These are phyloP conservation scores for Darksidea phi DNA, from an alignment of 495 filamentous ascomycete species.

Conservation along the genomic window DNA sequence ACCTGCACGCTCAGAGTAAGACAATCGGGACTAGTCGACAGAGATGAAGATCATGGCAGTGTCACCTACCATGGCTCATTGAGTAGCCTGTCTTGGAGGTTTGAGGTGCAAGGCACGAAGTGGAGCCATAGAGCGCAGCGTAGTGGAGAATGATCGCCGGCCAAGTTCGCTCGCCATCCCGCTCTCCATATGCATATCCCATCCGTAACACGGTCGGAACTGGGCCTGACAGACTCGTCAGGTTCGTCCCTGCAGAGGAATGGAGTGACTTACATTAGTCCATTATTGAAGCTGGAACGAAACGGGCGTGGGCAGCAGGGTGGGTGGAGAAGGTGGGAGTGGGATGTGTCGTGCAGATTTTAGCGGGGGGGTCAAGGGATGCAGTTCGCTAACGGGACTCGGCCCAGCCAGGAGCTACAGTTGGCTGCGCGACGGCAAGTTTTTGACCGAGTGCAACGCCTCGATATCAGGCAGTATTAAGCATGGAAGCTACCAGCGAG, in stretches of 20 bases:
- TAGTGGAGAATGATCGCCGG: too few relatives aligned
- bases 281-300: constrained; percentile 1
- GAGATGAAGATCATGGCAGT: background rate
- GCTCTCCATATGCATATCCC: too few relatives aligned
- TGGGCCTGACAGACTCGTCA: background rate
- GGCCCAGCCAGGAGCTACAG: constrained; percentile 10
- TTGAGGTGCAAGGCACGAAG: too few relatives aligned
- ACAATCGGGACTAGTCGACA: background rate
- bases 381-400: background rate
- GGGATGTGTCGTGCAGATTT: constrained; percentile 29
- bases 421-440: background rate
- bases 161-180: too few relatives aligned
- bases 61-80: too few relatives aligned
- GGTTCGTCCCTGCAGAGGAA: constrained; percentile 9
- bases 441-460: constrained; percentile 3
- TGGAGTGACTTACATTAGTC: constrained; percentile 19
- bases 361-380: constrained; percentile 23
- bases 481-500: constrained; percentile 10
- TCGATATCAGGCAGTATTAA: constrained; percentile 5
- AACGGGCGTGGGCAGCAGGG: constrained; percentile 15
- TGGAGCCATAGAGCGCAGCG: too few relatives aligned
- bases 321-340: constrained; percentile 19
- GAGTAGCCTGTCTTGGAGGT: too few relatives aligned
- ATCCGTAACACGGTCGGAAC: too few relatives aligned
- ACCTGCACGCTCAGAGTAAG: background rate